These are phyloP conservation scores for Alternaria arborescens DNA, from an alignment of 2,329 filamentous ascomycete species.

Conservation along the genomic window DNA sequence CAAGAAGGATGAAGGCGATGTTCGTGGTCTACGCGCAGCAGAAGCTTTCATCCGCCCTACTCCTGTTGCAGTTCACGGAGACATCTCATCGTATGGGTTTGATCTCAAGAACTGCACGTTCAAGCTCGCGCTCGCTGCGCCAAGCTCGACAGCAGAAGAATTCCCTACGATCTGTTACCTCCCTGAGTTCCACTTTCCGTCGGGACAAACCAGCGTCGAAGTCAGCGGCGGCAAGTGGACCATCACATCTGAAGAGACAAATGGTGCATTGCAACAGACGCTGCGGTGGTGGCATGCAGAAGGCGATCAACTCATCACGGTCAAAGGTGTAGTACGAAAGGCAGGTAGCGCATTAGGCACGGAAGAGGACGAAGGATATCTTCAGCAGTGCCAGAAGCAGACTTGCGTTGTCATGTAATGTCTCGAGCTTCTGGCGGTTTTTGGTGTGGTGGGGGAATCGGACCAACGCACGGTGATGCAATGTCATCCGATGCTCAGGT, in stretches of 20 bases:
- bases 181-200: constrained; percentile 91
- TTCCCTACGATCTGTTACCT: constrained; percentile 83
- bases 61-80: constrained; percentile 77
- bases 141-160: constrained; percentile 67
- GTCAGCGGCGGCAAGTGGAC: constrained; percentile 91
- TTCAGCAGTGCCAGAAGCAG: constrained; percentile 67
- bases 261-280: constrained; percentile 74
- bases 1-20: constrained; percentile 34
- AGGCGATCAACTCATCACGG: constrained; percentile 80
- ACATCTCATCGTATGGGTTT: constrained; percentile 76
- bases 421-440: neutral
- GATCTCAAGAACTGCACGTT: constrained; percentile 83
- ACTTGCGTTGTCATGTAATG: constrained; percentile 56
- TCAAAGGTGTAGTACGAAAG: constrained; percentile 76
- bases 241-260: constrained; percentile 76
- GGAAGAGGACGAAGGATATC: constrained; percentile 78
- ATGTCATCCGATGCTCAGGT: constrained; percentile 43
- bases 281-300: constrained; percentile 93
- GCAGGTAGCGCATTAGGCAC: constrained; percentile 57
- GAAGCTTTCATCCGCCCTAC: constrained; percentile 92
- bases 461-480: constrained; percentile 30
- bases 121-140: constrained; percentile 72
- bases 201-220: constrained; percentile 73
- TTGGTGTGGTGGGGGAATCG: constrained; percentile 21
- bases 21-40: constrained; percentile 79